Evolutionary conservation across 148 eudicot species (phyloP).

Genomic region (Nyssa sinensis): DNA sequence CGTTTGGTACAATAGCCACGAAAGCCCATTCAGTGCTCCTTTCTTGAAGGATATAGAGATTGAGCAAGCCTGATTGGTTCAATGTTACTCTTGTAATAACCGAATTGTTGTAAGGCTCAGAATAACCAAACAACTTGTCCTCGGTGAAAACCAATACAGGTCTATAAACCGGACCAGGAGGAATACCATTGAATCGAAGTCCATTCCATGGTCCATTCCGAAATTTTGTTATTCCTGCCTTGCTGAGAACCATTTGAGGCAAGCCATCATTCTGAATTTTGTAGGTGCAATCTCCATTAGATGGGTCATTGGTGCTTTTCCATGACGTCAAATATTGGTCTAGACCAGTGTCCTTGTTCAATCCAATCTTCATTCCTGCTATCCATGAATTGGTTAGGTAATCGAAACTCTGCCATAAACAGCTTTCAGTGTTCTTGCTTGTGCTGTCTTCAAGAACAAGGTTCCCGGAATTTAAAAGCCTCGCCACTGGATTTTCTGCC

Average conservation of each 20-base stretch:
- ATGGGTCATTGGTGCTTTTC: too few relatives aligned
- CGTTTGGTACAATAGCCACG: not conserved
- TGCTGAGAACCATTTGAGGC: too few relatives aligned
- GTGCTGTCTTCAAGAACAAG: not conserved
- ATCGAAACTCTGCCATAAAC: too few relatives aligned
- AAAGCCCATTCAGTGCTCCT: constrained; percentile 11
- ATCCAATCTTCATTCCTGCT: not conserved
- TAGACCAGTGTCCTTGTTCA: too few relatives aligned
- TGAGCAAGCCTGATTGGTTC: constrained; percentile 4
- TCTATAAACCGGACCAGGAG: too few relatives aligned
- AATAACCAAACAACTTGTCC: not conserved
- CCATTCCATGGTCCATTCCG: too few relatives aligned
- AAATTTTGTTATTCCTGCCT: too few relatives aligned
- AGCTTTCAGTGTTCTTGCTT: not conserved
- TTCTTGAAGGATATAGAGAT: not conserved
- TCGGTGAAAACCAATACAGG: not conserved
- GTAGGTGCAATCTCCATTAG: too few relatives aligned
- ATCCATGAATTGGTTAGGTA: too few relatives aligned
- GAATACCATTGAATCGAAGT: too few relatives aligned
- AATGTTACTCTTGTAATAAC: constrained; percentile 4
- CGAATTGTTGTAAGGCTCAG: not conserved
- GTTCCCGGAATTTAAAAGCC: not conserved
- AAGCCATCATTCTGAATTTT: too few relatives aligned
- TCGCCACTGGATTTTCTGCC: not conserved
- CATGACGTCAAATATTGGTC: too few relatives aligned